Conservation (phyloP, 495 filamentous ascomycete species). For the Penicillium chermesinum region DNA sequence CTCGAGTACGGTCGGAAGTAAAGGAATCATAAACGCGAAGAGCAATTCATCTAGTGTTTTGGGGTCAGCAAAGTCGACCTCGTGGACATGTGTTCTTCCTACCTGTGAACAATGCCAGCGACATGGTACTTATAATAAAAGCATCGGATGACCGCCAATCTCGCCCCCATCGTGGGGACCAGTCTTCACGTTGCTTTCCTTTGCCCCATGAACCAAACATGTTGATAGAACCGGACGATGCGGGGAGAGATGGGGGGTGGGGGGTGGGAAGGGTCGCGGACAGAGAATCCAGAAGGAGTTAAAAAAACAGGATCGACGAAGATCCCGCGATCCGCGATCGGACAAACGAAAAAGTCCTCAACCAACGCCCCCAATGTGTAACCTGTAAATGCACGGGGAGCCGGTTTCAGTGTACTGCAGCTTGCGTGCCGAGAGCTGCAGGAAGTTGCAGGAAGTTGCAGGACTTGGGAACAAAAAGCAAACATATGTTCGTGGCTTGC, state of each 20-base stretch:
- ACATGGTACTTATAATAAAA: slow-evolving; percentile 18
- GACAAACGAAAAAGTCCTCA: too few species aligned
- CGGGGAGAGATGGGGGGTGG: too few species aligned
- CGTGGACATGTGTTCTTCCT: neutral
- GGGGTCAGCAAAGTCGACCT: neutral
- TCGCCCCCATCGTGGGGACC: slow-evolving; percentile 3
- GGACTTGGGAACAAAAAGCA: neutral
- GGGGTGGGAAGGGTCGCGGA: too few species aligned
- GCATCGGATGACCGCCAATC: slow-evolving; percentile 18
- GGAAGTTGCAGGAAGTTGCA: neutral
- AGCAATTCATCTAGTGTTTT: slow-evolving; percentile 15
- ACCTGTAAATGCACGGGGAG: too few species aligned
- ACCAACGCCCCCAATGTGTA: too few species aligned
- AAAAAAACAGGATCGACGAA: neutral
- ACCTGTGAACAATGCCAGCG: slow-evolving; percentile 21
- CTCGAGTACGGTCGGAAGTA: slow-evolving; percentile 22
- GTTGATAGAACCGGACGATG: neutral
- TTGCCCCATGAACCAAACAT: neutral
- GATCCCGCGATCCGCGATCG: too few species aligned
- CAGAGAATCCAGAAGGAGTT: too few species aligned
- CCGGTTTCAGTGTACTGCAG: neutral
- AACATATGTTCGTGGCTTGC: neutral
- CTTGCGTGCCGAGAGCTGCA: neutral
- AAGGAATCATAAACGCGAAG: slow-evolving; percentile 24
- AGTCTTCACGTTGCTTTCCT: neutral